phyloP scores from a whole-genome alignment of 352 stramenopile genomes.

The Phytophthora aleatoria region DNA sequence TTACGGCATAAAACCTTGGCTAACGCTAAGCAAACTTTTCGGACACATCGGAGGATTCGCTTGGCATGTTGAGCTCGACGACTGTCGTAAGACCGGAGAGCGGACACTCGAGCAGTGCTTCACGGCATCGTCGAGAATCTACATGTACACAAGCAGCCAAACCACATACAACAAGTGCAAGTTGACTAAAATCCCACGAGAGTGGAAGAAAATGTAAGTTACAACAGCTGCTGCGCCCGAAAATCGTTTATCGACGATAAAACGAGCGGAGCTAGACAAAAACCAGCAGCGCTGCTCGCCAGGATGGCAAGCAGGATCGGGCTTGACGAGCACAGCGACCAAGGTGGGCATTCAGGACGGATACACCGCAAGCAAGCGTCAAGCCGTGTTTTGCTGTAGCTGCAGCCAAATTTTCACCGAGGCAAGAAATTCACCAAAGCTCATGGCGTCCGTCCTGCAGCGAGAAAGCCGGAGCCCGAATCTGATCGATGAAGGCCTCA shows the following conservation, averaged over 20 bases:
- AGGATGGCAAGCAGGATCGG: constrained; percentile 32
- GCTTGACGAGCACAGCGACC: neutral
- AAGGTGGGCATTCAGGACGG: neutral
- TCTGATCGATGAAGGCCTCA: constrained; percentile 19
- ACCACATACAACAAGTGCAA: neutral
- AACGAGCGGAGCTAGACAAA: constrained; percentile 21
- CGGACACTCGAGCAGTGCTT: neutral
- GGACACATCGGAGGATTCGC: constrained; percentile 26
- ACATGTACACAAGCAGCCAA: neutral
- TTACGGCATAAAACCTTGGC: no score
- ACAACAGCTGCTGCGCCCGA: constrained; percentile 22
- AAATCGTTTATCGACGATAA: constrained; percentile 15
- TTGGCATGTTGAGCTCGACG: constrained; percentile 5
- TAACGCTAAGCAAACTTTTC: constrained; percentile 8
- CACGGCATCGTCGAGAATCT: neutral
- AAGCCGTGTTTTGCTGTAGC: neutral
- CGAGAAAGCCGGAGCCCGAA: constrained; percentile 26
- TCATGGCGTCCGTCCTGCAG: constrained; percentile 2
- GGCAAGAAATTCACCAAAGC: constrained; percentile 8
- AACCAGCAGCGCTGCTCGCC: constrained; percentile 20
- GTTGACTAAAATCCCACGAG: constrained; percentile 25
- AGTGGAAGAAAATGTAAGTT: constrained; percentile 21
- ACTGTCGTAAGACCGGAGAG: neutral
- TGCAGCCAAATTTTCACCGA: constrained; percentile 7
- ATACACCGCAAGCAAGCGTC: no score